phyloP scores from a whole-genome alignment of 1,284 basidiomycete genomes.

The Kwoniella shivajii region DNA sequence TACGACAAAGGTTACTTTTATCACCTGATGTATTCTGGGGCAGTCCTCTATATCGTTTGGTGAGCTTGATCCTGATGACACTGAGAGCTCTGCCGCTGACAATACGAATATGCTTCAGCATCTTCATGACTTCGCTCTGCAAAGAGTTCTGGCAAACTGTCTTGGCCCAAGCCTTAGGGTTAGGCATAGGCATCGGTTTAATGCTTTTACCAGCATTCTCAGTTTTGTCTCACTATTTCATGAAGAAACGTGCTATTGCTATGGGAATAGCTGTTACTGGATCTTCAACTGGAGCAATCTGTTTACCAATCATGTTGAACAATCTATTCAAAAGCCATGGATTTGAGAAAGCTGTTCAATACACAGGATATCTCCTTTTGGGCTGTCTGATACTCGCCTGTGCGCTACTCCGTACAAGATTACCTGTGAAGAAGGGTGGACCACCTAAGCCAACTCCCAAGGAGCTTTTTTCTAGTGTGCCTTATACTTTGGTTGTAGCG shows the following conservation, averaged over 20 bases:
- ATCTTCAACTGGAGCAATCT: slow-evolving; percentile 50
- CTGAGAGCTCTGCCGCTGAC: not conserved
- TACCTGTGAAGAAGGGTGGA: slow-evolving; percentile 23
- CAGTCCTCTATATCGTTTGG: slow-evolving; percentile 57
- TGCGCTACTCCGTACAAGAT: too few relatives aligned
- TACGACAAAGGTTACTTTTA: slow-evolving; percentile 64
- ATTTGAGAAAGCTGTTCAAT: slow-evolving; percentile 32
- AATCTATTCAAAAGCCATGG: slow-evolving; percentile 29
- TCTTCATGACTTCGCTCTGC: slow-evolving; percentile 63
- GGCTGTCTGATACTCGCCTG: slow-evolving; percentile 23
- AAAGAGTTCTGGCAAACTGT: slow-evolving; percentile 62
- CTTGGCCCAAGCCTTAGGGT: slow-evolving; percentile 29
- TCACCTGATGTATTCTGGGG: slow-evolving; percentile 56
- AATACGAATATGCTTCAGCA: slow-evolving; percentile 25
- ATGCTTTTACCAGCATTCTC: slow-evolving; percentile 59
- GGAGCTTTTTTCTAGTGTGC: slow-evolving; percentile 26
- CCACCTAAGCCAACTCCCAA: slow-evolving; percentile 18
- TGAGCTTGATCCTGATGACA: slow-evolving; percentile 14
- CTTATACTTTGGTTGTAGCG: slow-evolving; percentile 28
- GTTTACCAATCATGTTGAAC: slow-evolving; percentile 41
- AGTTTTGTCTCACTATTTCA: slow-evolving; percentile 60
- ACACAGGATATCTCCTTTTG: slow-evolving; percentile 30
- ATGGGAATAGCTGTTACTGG: slow-evolving; percentile 40
- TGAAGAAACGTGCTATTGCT: slow-evolving; percentile 30
- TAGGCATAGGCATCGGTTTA: slow-evolving; percentile 49